Conservation (phyloP, 805 yeast species). For the Kuraishia floccosa region DNA sequence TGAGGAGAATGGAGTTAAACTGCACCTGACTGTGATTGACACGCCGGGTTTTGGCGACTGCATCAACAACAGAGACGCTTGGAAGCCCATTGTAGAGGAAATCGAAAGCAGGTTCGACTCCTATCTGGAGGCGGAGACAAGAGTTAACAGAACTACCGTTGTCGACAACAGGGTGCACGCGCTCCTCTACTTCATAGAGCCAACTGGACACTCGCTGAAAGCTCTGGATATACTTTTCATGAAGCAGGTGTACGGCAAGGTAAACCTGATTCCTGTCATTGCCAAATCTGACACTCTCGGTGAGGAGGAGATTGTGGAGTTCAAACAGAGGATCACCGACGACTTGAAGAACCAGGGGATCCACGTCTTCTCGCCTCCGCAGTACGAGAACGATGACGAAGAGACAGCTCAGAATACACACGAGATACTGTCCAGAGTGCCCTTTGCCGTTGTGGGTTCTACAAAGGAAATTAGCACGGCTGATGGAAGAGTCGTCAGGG, state of each 20-base stretch:
- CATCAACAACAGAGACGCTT: slow-evolving; percentile 65
- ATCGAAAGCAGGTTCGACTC: slow-evolving; percentile 78
- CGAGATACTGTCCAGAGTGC: slow-evolving; percentile 60
- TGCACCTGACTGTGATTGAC: slow-evolving; percentile 74
- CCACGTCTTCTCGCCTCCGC: slow-evolving; percentile 65
- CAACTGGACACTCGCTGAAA: slow-evolving; percentile 89
- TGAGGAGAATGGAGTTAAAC: slow-evolving; percentile 89
- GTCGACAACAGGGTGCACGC: slow-evolving; percentile 88
- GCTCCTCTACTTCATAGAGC: slow-evolving; percentile 87
- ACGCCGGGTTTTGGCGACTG: slow-evolving; percentile 93
- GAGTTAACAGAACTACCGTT: slow-evolving; percentile 58
- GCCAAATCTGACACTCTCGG: slow-evolving; percentile 92
- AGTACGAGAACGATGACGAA: slow-evolving; percentile 79
- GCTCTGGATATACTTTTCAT: slow-evolving; percentile 84
- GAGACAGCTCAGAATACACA: slow-evolving; percentile 60
- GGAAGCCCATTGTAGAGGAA: slow-evolving; percentile 91
- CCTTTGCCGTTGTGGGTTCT: slow-evolving; percentile 93
- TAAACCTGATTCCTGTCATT: slow-evolving; percentile 87
- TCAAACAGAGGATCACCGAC: slow-evolving; percentile 66
- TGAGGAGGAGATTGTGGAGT: slow-evolving; percentile 68
- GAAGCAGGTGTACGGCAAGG: slow-evolving; percentile 81
- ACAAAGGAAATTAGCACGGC: slow-evolving; percentile 54
- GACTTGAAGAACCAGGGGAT: slow-evolving; percentile 72
- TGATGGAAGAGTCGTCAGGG: slow-evolving; percentile 78
- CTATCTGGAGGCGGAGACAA: slow-evolving; percentile 83